phyloP scores from a whole-genome alignment of 306 rosid species.

The Trifolium repens region DNA sequence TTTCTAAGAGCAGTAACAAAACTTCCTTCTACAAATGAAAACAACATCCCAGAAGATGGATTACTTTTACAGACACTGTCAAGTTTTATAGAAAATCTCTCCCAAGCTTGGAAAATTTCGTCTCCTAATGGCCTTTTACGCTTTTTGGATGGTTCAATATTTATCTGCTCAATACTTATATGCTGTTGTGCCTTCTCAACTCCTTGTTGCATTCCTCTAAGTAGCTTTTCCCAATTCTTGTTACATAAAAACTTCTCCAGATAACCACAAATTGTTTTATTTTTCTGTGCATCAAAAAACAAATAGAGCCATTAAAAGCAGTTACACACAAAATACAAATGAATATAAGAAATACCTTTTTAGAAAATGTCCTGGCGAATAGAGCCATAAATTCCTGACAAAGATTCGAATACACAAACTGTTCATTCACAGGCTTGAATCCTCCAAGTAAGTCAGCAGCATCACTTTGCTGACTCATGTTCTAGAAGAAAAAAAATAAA shows the following conservation, averaged over 20 bases:
- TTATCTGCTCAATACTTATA: slow-evolving; percentile 16
- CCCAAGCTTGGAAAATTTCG: slow-evolving; percentile 68
- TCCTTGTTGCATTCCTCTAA: slow-evolving; percentile 54
- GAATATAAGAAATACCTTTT: slow-evolving; percentile 52
- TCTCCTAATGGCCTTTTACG: slow-evolving; percentile 70
- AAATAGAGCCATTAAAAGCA: slow-evolving; percentile 30
- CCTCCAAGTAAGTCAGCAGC: slow-evolving; percentile 89
- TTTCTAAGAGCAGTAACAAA: slow-evolving; percentile 84
- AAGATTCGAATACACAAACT: slow-evolving; percentile 57
- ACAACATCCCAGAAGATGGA: slow-evolving; percentile 73
- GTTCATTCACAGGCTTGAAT: slow-evolving; percentile 78
- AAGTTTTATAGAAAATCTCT: slow-evolving; percentile 60
- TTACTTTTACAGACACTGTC: slow-evolving; percentile 66
- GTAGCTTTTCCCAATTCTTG: slow-evolving; percentile 65
- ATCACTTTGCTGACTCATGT: slow-evolving; percentile 97
- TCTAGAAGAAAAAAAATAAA: slow-evolving; percentile 52
- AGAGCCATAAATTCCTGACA: slow-evolving; percentile 67
- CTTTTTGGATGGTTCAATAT: slow-evolving; percentile 50
- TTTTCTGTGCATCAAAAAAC: slow-evolving; percentile 56
- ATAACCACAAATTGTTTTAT: slow-evolving; percentile 36
- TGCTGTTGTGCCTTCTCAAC: slow-evolving; percentile 49
- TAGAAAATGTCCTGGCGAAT: slow-evolving; percentile 56
- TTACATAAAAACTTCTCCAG: slow-evolving; percentile 45
- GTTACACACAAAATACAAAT: slow-evolving; percentile 21
- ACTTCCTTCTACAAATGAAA: slow-evolving; percentile 95